Evolutionary conservation across 2,329 filamentous ascomycete genomes (phyloP).

Genomic region (Teratosphaeria epicoccoides): DNA sequence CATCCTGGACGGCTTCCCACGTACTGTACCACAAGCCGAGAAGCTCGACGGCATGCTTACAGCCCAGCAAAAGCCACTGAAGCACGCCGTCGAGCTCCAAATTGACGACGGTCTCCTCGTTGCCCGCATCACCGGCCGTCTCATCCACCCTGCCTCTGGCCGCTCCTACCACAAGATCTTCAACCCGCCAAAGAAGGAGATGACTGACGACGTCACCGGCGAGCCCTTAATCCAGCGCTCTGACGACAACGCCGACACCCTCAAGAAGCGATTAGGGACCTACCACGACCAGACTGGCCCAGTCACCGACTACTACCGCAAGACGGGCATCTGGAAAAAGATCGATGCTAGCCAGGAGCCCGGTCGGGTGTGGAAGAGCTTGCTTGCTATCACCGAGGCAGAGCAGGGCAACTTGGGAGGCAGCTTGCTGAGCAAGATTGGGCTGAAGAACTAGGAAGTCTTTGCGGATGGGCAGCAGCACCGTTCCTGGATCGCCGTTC

Average conservation of each 20-base stretch:
- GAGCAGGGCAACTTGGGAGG: conserved; percentile 29
- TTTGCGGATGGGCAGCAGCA: background rate
- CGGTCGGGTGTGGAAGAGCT: conserved; percentile 86
- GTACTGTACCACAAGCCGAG: conserved; percentile 90
- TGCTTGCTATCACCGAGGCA: conserved; percentile 68
- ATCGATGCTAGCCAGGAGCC: conserved; percentile 95
- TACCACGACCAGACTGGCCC: conserved; percentile 92
- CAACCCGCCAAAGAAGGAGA: conserved; percentile 87
- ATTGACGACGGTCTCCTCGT: conserved; percentile 93
- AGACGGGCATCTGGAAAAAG: conserved; percentile 91
- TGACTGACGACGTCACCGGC: conserved; percentile 95
- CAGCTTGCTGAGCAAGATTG: conserved; percentile 44
- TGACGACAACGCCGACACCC: conserved; percentile 90
- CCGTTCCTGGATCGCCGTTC: conserved; percentile 1
- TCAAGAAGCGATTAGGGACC: conserved; percentile 86
- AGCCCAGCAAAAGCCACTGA: conserved; percentile 67
- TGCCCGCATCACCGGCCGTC: conserved; percentile 87
- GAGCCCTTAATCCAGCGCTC: conserved; percentile 93
- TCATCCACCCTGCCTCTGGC: conserved; percentile 90
- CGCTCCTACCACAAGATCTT: conserved; percentile 98
- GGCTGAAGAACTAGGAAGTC: conserved; percentile 28
- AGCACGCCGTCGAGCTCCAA: conserved; percentile 92
- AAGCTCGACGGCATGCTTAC: conserved; percentile 86
- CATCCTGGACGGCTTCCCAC: conserved; percentile 97
- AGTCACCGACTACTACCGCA: conserved; percentile 93